Evolutionary conservation across 106 monocot genomes (phyloP).

Genomic region (Dioscorea alata): DNA sequence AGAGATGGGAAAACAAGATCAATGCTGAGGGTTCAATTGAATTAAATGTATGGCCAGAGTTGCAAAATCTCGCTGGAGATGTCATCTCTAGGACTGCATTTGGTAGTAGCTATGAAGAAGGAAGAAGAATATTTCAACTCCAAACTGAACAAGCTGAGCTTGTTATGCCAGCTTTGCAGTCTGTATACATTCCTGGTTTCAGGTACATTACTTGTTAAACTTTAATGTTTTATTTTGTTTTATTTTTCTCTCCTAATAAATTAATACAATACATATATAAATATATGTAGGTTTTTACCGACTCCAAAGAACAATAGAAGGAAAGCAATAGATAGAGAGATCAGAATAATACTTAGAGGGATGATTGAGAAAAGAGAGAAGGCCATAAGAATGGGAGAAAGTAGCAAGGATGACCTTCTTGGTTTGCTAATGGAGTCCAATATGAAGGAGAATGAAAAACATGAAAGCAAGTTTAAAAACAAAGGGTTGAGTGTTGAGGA

Average conservation of each 20-base stretch:
- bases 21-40: conserved; percentile 18
- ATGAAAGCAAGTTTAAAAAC: neutral
- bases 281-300: conserved; percentile 23
- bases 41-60: conserved; percentile 40
- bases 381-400: conserved; percentile 13
- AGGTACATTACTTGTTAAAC: conserved; percentile 9
- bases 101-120: conserved; percentile 46
- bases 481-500: conserved; percentile 38
- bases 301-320: conserved; percentile 19
- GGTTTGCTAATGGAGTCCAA: conserved; percentile 37
- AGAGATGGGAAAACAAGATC: conserved; percentile 33
- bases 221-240: neutral
- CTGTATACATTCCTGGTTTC: conserved; percentile 24
- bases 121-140: conserved; percentile 35
- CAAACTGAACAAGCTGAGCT: conserved; percentile 26
- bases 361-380: conserved; percentile 34
- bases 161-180: neutral
- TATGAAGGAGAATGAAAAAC: conserved; percentile 4
- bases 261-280: neutral
- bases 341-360: conserved; percentile 11
- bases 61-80: conserved; percentile 33
- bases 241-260: neutral
- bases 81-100: conserved; percentile 45
- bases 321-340: conserved; percentile 17
- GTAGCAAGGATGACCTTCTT: conserved; percentile 23